A percentile compares a stretch with the other conserved stretches of the same genome.
These are phyloP conservation scores for Phytophthora colocasiae DNA, from an alignment of 352 stramenopile species.

Conservation along the genomic window DNA sequence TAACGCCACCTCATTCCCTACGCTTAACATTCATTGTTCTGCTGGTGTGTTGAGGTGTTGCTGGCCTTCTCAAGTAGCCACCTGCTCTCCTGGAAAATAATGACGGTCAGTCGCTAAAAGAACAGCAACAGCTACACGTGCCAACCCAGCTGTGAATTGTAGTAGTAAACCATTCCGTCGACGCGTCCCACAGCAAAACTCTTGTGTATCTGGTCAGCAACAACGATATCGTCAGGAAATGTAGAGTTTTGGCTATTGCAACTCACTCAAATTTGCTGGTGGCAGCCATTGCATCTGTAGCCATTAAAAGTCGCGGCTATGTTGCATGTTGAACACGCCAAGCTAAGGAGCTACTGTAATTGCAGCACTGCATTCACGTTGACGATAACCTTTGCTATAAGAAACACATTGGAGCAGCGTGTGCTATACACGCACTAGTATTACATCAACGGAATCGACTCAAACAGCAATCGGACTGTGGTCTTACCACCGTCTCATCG, in stretches of 20 bases:
- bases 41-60: neutral
- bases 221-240: no score
- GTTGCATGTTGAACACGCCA: no score
- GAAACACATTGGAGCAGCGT: no score
- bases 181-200: slow-evolving; percentile 34
- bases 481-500: neutral
- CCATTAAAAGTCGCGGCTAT: no score
- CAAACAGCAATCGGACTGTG: no score
- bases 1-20: neutral
- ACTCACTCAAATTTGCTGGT: slow-evolving; percentile 19
- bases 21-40: neutral
- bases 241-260: neutral
- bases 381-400: no score
- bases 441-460: no score
- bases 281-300: slow-evolving; percentile 20
- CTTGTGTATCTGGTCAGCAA: slow-evolving; percentile 11
- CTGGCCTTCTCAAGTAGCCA: slow-evolving; percentile 18
- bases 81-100: slow-evolving; percentile 11
- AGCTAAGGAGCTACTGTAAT: no score
- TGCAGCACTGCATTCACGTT: no score
- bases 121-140: neutral
- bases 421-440: no score
- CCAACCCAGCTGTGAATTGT: slow-evolving; percentile 20
- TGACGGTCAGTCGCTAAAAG: neutral
- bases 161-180: slow-evolving; percentile 25